Evolutionary conservation across 805 yeast genomes (phyloP).

Genomic region (Saturnispora halmiae): DNA sequence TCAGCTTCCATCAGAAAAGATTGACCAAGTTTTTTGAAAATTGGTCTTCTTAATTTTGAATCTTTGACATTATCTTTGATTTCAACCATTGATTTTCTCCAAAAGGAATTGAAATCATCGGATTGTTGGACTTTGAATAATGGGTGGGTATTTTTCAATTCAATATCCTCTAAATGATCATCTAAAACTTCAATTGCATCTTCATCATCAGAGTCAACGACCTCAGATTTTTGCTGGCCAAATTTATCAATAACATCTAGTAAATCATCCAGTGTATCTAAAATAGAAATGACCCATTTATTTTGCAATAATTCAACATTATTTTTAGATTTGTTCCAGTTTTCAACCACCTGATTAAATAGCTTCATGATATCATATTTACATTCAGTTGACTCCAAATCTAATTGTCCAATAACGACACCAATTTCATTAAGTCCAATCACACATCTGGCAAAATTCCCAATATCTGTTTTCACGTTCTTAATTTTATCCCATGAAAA

Average conservation of each 20-base stretch:
- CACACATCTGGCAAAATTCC: constrained; percentile 49
- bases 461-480: constrained; percentile 39
- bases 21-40: constrained; percentile 51
- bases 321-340: constrained; percentile 32
- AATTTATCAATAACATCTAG: constrained; percentile 60
- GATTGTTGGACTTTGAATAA: constrained; percentile 34
- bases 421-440: constrained; percentile 52
- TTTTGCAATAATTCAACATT: constrained; percentile 18
- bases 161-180: constrained; percentile 25
- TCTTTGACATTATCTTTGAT: constrained; percentile 17
- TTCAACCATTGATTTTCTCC: constrained; percentile 36
- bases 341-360: constrained; percentile 38
- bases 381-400: constrained; percentile 11
- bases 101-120: constrained; percentile 42
- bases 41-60: constrained; percentile 14
- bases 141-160: constrained; percentile 47
- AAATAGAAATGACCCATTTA: constrained; percentile 36
- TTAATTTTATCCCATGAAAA: constrained; percentile 66
- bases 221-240: constrained; percentile 51
- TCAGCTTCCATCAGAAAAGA: constrained; percentile 58
- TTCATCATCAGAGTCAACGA: constrained; percentile 50
- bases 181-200: constrained; percentile 26
- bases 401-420: constrained; percentile 35
- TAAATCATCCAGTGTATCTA: constrained; percentile 56
- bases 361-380: constrained; percentile 33